Base-by-base conservation (phyloP, 1,284 basidiomycete genomes). In the Tylopilus sp. region DNA sequence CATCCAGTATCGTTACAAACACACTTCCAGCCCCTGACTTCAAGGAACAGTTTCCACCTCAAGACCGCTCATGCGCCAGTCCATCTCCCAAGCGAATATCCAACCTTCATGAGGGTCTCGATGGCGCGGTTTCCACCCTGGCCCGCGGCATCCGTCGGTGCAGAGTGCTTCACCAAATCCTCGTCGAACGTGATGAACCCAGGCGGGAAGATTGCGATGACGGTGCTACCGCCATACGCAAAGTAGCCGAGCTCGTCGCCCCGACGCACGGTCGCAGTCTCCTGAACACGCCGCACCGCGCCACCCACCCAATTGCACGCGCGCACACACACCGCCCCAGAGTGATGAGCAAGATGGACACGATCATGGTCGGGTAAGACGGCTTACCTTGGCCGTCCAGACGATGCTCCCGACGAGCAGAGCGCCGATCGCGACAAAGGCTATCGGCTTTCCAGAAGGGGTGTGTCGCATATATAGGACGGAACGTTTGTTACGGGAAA, bases 51-150 rank as follows among this genome's bases (percentile, higher is more conserved):
- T 12, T 18, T 43, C 23, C 31, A 34, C 8, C 7, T 7, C 0
- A 15, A 13, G 16, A 4, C 8, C 8, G 23, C 6, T 59, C 40
- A 59, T 21, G 47, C 49, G 0, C 47, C 49, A 5, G 55, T 51
- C 63, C 59, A 54, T 42, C 48, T 57, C 18, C 66, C 63, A 11
- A 65, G 48, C 12, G 63, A 65, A 34, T 53, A 51, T 19, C 63
- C 63, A n/a, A 68, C 87, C 67, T 81, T 79, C 31, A 92, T 76
- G 6, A 88, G 68, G 16, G 87, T 90, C 70, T 92, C 90, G 43
- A 87, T 39, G 7, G 61, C 36, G 15, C 44, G 49, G 2, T 44
- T 19, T 15, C 38, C 29, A 23, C 23, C 23, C 23, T 3, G 3
- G 11, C 6, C 16, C 5, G n/a, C 16, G 11, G 6, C 7, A 1